These are phyloP conservation scores for Pulveroboletus sp. DNA, from an alignment of 768 basidiomycete species.

Conservation along the genomic window DNA sequence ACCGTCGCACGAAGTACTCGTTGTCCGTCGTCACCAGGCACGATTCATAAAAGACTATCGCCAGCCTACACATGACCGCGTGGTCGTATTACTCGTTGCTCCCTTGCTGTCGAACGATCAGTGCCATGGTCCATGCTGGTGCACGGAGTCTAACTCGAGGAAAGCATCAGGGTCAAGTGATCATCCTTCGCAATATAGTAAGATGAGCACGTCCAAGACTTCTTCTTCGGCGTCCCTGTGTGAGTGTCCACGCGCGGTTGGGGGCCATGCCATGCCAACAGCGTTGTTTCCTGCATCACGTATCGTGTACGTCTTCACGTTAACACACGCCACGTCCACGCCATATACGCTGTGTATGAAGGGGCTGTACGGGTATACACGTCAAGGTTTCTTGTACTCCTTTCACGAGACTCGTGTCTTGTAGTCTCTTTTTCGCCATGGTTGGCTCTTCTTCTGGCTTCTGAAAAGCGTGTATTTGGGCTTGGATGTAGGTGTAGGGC, in stretches of 20 bases:
- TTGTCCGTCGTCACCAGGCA: background rate
- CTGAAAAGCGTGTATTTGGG: too few species aligned
- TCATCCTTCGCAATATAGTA: background rate
- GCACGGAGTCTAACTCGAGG: slow-evolving; percentile 1
- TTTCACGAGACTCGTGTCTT: too few species aligned
- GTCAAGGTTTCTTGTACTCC: too few species aligned
- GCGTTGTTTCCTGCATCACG: background rate
- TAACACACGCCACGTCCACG: background rate
- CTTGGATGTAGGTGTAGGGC: too few species aligned
- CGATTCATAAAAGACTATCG: slow-evolving; percentile 1
- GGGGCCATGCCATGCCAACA: background rate
- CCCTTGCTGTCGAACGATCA: background rate
- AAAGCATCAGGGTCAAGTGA: slow-evolving; percentile 3
- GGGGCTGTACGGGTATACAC: too few species aligned
- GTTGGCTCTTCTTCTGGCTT: too few species aligned
- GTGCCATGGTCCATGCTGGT: too few species aligned
- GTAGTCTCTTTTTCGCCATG: too few species aligned
- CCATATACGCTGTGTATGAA: background rate
- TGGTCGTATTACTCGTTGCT: background rate
- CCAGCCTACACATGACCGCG: background rate
- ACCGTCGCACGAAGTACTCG: background rate
- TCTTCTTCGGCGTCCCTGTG: background rate
- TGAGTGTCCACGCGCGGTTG: too few species aligned
- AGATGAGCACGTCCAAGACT: background rate
- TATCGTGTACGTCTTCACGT: background rate